Evolutionary conservation across 2,329 filamentous ascomycete genomes (phyloP).

Genomic region (Cordyceps cateniannulata): DNA sequence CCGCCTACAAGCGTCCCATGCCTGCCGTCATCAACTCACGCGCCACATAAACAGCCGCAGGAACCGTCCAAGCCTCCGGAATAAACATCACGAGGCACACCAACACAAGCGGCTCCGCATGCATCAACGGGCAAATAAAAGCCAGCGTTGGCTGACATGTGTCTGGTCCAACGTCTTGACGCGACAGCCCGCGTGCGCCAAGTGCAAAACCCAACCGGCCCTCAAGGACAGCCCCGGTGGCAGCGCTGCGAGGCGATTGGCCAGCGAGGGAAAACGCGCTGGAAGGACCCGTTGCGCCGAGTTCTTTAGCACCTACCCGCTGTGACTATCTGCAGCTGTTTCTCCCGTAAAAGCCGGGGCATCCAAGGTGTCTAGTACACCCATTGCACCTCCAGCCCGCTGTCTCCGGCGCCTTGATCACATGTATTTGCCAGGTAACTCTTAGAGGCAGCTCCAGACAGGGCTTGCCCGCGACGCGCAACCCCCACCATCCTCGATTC

Average conservation of each 20-base stretch:
- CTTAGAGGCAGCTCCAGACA: not conserved
- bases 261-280: not conserved
- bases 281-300: not conserved
- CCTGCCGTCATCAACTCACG: not conserved
- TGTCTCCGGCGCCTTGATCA: not conserved
- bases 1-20: not conserved
- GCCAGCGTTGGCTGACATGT: not conserved
- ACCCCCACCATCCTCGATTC: constrained; percentile 6
- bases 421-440: constrained; percentile 3
- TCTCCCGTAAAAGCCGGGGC: not conserved
- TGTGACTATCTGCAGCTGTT: no score
- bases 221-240: constrained; percentile 21
- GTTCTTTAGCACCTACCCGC: not conserved
- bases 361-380: not conserved
- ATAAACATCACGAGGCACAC: constrained; percentile 9
- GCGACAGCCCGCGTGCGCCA: not conserved
- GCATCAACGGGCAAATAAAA: not conserved
- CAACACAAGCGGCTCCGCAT: not conserved
- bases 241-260: constrained; percentile 23
- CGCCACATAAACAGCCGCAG: not conserved
- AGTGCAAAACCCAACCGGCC: constrained; percentile 9
- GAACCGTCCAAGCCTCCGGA: not conserved
- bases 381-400: not conserved
- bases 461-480: constrained; percentile 8
- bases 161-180: not conserved